Conservation (phyloP, 192 early-diverging fungal species). For the Backusella westeae region DNA sequence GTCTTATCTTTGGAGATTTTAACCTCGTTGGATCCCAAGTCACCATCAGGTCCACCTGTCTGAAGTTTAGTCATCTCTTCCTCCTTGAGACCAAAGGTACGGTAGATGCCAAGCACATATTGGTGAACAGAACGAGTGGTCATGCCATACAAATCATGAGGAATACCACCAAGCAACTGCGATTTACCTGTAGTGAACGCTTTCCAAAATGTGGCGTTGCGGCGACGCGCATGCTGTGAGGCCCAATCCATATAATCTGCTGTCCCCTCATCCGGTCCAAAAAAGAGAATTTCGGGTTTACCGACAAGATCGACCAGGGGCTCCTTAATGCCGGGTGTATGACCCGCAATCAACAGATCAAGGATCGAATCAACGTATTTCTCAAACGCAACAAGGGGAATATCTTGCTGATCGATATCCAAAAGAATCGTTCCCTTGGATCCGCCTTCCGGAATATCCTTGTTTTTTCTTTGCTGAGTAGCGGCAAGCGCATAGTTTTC, state of each 20-base stretch:
- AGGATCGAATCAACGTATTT: conserved; percentile 97
- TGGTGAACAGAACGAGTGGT: conserved; percentile 99
- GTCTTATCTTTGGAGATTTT: conserved; percentile 98
- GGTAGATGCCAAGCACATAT: conserved; percentile 95
- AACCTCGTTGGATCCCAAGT: conserved; percentile 98
- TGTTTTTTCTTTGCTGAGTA: conserved; percentile 99
- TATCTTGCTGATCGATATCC: conserved; percentile 92
- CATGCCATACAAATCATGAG: conserved; percentile 98
- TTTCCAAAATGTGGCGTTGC: conserved; percentile 96
- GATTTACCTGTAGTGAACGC: conserved; percentile 99
- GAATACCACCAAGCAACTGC: conserved; percentile 94
- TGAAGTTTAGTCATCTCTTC: conserved; percentile 86
- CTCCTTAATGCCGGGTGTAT: conserved; percentile 98
- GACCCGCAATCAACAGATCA: conserved; percentile 87
- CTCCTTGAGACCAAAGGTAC: conserved; percentile 81
- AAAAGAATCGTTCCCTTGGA: conserved; percentile 98
- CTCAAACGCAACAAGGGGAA: conserved; percentile 91
- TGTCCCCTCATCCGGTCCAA: conserved; percentile 99
- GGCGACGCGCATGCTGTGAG: conserved; percentile 85
- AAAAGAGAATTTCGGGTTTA: conserved; percentile 97
- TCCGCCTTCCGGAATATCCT: conserved; percentile 99
- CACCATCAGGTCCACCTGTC: conserved; percentile 99
- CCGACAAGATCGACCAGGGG: conserved; percentile 88
- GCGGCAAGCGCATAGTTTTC: conserved; percentile 98
- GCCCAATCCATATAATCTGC: conserved; percentile 99